phyloP scores from a whole-genome alignment of 2,329 filamentous ascomycete species.

The Microcyclosporella mali region DNA sequence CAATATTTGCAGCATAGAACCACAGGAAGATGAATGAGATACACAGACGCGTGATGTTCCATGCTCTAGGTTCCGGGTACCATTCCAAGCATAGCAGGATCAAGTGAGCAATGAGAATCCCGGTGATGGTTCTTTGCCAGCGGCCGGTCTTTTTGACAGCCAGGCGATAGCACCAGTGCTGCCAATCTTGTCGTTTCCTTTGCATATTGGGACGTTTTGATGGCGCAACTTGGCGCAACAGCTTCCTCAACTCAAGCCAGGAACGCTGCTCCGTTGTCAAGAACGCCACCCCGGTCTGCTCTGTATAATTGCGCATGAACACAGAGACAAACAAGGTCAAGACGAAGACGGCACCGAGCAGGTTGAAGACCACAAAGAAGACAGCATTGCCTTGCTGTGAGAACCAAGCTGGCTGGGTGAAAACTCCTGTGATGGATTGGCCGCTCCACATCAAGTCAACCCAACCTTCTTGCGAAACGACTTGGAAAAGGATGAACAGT shows the following conservation, averaged over 20 bases:
- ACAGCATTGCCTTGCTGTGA: slow-evolving; percentile 76
- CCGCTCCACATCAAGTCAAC: slow-evolving; percentile 82
- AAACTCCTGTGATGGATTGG: slow-evolving; percentile 72
- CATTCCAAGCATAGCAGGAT: slow-evolving; percentile 79
- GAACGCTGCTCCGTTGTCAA: slow-evolving; percentile 92
- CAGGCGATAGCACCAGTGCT: slow-evolving; percentile 89
- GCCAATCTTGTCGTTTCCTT: slow-evolving; percentile 65
- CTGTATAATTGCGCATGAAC: slow-evolving; percentile 99
- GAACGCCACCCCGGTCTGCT: slow-evolving; percentile 95
- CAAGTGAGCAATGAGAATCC: slow-evolving; percentile 73
- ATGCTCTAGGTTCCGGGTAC: slow-evolving; percentile 65
- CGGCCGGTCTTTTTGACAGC: slow-evolving; percentile 89
- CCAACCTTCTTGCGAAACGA: slow-evolving; percentile 98
- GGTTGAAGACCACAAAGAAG: slow-evolving; percentile 95
- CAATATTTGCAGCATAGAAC: slow-evolving; percentile 75
- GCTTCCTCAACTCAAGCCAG: slow-evolving; percentile 90
- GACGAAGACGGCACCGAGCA: slow-evolving; percentile 92
- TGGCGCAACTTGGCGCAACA: slow-evolving; percentile 85
- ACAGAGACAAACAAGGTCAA: slow-evolving; percentile 96
- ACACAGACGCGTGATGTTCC: slow-evolving; percentile 58
- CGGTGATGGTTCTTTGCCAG: slow-evolving; percentile 81
- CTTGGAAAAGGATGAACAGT: slow-evolving; percentile 94
- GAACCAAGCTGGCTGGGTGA: slow-evolving; percentile 64
- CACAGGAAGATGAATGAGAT: slow-evolving; percentile 70
- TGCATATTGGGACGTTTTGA: slow-evolving; percentile 85